Percentiles rank a stretch among this genome's conserved stretches.
Conservation (phyloP, 2,329 filamentous ascomycete species). For the Pyrenophora tritici-repentis region DNA sequence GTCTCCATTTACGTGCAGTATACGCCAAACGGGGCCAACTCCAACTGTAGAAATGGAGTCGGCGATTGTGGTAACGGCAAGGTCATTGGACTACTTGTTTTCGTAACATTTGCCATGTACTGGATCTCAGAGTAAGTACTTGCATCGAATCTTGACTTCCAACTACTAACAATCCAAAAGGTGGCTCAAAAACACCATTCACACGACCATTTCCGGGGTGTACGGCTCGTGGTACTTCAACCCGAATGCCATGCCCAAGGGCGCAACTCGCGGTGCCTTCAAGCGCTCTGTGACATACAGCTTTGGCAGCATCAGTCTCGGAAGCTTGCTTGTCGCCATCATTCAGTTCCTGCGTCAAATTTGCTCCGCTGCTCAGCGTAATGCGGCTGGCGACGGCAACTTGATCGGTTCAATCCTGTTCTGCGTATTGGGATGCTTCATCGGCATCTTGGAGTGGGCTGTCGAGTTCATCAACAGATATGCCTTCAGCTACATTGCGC, state of each 20-base stretch:
- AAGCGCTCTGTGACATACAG: constrained; percentile 84
- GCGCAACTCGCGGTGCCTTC: constrained; percentile 81
- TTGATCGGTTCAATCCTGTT: constrained; percentile 69
- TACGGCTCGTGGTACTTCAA: constrained; percentile 96
- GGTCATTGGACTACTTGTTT: constrained; percentile 83
- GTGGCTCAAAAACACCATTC: constrained; percentile 91
- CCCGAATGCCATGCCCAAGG: constrained; percentile 69
- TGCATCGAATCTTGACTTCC: rapidly evolving
- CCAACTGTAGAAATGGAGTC: constrained; percentile 58
- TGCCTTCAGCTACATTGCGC: constrained; percentile 87
- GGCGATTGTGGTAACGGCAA: constrained; percentile 73
- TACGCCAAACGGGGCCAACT: constrained; percentile 65
- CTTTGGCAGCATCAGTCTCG: constrained; percentile 88
- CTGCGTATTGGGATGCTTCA: constrained; percentile 76
- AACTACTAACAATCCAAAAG: constrained; percentile 55
- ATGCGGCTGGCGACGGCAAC: constrained; percentile 69
- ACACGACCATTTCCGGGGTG: constrained; percentile 83
- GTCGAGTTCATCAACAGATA: constrained; percentile 90
- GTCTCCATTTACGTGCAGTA: constrained; percentile 87
- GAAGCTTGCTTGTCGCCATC: constrained; percentile 82
- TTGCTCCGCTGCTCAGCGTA: constrained; percentile 75
- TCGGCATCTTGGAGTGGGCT: constrained; percentile 80
- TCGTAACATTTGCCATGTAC: constrained; percentile 88
- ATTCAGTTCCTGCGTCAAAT: constrained; percentile 84
- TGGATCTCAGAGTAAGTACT: constrained; percentile 76